Base-by-base conservation (phyloP, 2,329 filamentous ascomycete genomes). In the Diaporthe eres region DNA sequence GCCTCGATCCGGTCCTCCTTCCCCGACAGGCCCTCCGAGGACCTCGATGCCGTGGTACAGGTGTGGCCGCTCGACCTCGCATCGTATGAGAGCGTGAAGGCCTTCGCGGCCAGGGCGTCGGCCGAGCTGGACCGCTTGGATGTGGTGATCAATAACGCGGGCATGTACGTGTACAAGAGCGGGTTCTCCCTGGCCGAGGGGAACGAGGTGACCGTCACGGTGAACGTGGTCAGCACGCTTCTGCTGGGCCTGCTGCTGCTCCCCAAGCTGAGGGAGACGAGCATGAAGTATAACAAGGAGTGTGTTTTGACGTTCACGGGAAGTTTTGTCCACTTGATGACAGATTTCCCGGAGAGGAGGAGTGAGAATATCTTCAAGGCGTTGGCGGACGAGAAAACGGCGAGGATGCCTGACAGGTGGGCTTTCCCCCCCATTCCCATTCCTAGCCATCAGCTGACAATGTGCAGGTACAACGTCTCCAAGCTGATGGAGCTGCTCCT, bases 401-500 rank as follows among this genome's bases (percentile, higher is more conserved):
- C 73, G 25, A 71, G 44, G 28, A 74, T 49, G 44, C 42, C 15
- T 5, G 47, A 74, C 19, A 72, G 53, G 57, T 63, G 6, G 13
- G 34, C 28, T 10, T 10, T 10, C 1, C 8, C 15, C 17, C 12
- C 39, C 6, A 3, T 6, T 1, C 22, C 10, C 42, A 6, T 31
- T n/a, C 22, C 9, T 10, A 7, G n/a, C 17, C 13, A 4, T 25
- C 7, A 7, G 3, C 39, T 58, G 22, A 58, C 28, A 13, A 19
- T 19, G 7, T 2, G 22, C 47, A 79, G 80, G 63, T 85, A 85
- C 70, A 80, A 81, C 39, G 77, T 83, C 37, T 83, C 82, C 31
- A 85, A 84, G 77, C 78, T 85, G 25, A 77, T 85, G 71, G 81
- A 83, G 65, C 79, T 83, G 25, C 77, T 83, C 42, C 72, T 78